These are phyloP conservation scores for Zangia roseola DNA, from an alignment of 768 basidiomycete species.

Conservation along the genomic window DNA sequence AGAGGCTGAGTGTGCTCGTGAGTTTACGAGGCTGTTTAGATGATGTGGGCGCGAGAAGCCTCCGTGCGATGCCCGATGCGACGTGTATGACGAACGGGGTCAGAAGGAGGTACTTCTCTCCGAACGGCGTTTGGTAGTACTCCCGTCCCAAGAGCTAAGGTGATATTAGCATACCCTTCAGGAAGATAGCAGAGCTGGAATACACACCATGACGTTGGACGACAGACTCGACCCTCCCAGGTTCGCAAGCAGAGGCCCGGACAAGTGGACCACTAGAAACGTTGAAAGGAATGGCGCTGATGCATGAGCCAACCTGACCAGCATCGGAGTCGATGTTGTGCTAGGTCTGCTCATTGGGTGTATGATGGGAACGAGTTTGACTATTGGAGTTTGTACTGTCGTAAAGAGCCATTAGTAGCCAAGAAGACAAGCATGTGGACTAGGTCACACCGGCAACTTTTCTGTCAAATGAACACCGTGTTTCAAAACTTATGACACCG, in stretches of 20 bases:
- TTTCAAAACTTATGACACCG: too few relatives aligned
- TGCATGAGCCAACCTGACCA: conserved; percentile 63
- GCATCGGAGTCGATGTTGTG: conserved; percentile 18
- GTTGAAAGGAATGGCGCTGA: conserved; percentile 76
- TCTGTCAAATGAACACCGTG: too few relatives aligned
- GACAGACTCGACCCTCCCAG: conserved; percentile 67
- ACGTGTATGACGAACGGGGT: conserved; percentile 67
- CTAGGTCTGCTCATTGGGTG: not conserved
- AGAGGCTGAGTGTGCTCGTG: conserved; percentile 47
- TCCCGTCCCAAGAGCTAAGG: conserved; percentile 77
- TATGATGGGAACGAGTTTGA: too few relatives aligned
- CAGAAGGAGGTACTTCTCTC: conserved; percentile 68
- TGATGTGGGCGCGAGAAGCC: conserved; percentile 45
- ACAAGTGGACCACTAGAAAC: conserved; percentile 74
- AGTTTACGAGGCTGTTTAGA: conserved; percentile 34
- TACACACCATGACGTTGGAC: conserved; percentile 71
- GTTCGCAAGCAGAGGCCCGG: conserved; percentile 69
- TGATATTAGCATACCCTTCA: not conserved
- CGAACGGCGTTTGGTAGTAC: conserved; percentile 75
- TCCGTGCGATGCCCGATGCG: conserved; percentile 55
- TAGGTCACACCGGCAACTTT: too few relatives aligned
- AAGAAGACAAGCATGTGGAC: too few relatives aligned
- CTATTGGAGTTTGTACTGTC: too few relatives aligned
- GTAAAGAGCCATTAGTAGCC: too few relatives aligned
- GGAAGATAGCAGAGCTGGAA: not conserved